Percentiles rank a stretch among this genome's conserved stretches.
These are phyloP conservation scores for Talaromyces pinophilus DNA, from an alignment of 2,329 filamentous ascomycete species.

Conservation along the genomic window DNA sequence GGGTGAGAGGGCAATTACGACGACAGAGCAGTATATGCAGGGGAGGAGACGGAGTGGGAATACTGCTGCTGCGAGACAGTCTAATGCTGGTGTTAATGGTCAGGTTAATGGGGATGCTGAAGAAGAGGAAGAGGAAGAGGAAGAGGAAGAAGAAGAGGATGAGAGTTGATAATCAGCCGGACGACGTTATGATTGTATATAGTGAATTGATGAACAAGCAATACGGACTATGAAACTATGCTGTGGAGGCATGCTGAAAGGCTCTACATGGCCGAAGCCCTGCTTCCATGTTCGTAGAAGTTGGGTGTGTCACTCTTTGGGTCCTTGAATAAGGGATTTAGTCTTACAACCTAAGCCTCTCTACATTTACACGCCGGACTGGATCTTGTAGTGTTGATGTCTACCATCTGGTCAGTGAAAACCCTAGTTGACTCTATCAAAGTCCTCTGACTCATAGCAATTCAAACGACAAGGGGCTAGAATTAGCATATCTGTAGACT, in stretches of 20 bases:
- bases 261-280: neutral
- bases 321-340: neutral
- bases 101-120: neutral
- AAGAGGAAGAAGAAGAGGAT: neutral
- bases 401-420: neutral
- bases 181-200: neutral
- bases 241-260: neutral
- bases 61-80: conserved; percentile 11
- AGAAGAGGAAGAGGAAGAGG: neutral
- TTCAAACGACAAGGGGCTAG: too few species aligned
- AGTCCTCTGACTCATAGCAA: neutral
- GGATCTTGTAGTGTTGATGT: neutral
- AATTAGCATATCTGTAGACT: too few species aligned
- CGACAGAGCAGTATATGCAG: conserved; percentile 32
- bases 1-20: conserved; percentile 53
- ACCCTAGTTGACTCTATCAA: neutral
- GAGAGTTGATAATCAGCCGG: neutral
- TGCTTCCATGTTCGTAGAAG: neutral
- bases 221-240: neutral
- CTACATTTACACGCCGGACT: neutral
- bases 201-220: neutral
- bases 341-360: neutral
- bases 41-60: conserved; percentile 32
- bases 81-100: neutral
- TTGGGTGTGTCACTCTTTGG: neutral